Conservation (phyloP, 2,329 filamentous ascomycete species). For the Claviceps paspali region DNA sequence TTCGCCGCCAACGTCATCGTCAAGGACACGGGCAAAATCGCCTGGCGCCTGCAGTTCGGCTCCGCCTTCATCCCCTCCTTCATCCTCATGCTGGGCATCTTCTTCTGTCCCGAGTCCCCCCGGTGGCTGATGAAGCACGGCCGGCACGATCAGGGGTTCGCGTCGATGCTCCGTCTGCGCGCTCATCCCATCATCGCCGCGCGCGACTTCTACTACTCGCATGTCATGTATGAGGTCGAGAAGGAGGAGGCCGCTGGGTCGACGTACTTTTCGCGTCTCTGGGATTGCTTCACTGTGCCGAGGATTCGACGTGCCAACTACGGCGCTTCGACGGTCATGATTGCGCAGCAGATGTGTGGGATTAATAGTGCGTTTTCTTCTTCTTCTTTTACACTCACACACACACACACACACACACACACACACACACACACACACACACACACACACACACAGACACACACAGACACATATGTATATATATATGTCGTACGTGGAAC, state of each 20-base stretch:
- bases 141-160: slow-evolving; percentile 44
- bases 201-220: slow-evolving; percentile 48
- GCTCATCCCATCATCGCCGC: slow-evolving; percentile 41
- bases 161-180: slow-evolving; percentile 35
- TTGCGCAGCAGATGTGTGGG: slow-evolving; percentile 55
- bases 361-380: slow-evolving; percentile 35
- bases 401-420: no score
- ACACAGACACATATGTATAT: no score
- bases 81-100: slow-evolving; percentile 42
- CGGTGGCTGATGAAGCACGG: slow-evolving; percentile 55
- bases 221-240: slow-evolving; percentile 49
- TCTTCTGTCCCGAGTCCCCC: slow-evolving; percentile 50
- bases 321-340: slow-evolving; percentile 69
- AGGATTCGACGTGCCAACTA: slow-evolving; percentile 57
- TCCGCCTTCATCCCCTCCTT: slow-evolving; percentile 48
- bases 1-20: slow-evolving; percentile 36
- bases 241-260: slow-evolving; percentile 29
- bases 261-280: slow-evolving; percentile 46
- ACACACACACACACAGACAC: no score
- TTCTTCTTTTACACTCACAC: no score
- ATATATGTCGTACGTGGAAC: no score
- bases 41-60: slow-evolving; percentile 49
- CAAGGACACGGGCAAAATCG: slow-evolving; percentile 28
- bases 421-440: no score
- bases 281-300: slow-evolving; percentile 53